Percentiles rank a stretch among this genome's conserved stretches.
Conservation (phyloP, 2,329 filamentous ascomycete genomes). For the Thelonectria rubi region DNA sequence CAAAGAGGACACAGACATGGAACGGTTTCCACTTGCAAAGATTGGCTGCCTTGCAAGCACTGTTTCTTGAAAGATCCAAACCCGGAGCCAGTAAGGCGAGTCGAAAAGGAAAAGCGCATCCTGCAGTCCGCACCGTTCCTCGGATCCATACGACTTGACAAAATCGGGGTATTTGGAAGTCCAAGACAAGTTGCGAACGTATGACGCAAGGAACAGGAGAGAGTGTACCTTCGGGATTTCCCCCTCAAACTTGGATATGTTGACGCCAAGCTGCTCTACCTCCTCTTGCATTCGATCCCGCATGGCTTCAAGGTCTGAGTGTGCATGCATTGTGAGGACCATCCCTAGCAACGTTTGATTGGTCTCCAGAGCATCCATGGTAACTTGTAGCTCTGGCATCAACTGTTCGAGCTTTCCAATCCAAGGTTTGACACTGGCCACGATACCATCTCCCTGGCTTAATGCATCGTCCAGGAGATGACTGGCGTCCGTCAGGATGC, state of each 20-base stretch:
- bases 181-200: not conserved
- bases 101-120: not conserved
- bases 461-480: not conserved
- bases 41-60: constrained; percentile 13
- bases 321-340: not conserved
- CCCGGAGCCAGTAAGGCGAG: constrained; percentile 9
- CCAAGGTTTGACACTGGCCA: not conserved
- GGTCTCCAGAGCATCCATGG: too few relatives aligned
- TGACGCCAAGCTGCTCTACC: not conserved
- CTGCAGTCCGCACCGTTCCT: not conserved
- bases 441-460: not conserved
- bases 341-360: not conserved
- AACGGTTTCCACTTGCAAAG: constrained; percentile 11
- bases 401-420: not conserved
- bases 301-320: not conserved
- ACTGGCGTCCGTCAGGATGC: not conserved
- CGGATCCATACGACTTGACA: not conserved
- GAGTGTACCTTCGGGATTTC: not conserved
- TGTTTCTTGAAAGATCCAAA: constrained; percentile 23
- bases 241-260: not conserved
- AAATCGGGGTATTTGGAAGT: not conserved
- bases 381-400: too few relatives aligned
- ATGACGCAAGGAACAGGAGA: not conserved
- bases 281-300: not conserved
- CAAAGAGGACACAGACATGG: not conserved